These are phyloP conservation scores for Hamamelis virginiana DNA, from an alignment of 164 flowering plant genomes.

Conservation along the genomic window DNA sequence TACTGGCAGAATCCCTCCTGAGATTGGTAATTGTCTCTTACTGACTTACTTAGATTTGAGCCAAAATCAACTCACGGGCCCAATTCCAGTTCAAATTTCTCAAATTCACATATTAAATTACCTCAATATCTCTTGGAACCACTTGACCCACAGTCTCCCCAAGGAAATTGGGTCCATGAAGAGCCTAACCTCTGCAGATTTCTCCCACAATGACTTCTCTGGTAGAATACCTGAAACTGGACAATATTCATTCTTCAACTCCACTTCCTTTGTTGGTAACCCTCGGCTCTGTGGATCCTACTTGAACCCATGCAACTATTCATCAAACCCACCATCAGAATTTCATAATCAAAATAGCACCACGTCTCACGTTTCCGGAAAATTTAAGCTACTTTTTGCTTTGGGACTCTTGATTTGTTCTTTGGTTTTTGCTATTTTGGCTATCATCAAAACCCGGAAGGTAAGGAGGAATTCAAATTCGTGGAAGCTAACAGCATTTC, in stretches of 20 bases:
- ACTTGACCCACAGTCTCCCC: slow-evolving; percentile 47
- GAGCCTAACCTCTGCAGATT: slow-evolving; percentile 69
- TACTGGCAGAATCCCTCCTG: slow-evolving; percentile 52
- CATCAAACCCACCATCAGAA: slow-evolving; percentile 24
- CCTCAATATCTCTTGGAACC: slow-evolving; percentile 63
- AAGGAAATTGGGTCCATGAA: slow-evolving; percentile 52
- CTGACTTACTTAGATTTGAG: slow-evolving; percentile 64
- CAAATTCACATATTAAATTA: slow-evolving; percentile 56
- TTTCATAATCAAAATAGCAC: slow-evolving; percentile 11
- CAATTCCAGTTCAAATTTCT: slow-evolving; percentile 52
- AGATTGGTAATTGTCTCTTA: slow-evolving; percentile 41
- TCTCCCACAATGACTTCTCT: slow-evolving; percentile 65
- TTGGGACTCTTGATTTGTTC: slow-evolving; percentile 55
- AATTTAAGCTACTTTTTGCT: slow-evolving; percentile 57
- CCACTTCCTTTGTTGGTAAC: slow-evolving; percentile 60
- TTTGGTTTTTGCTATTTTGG: slow-evolving; percentile 40
- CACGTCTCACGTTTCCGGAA: slow-evolving; percentile 35
- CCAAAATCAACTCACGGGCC: slow-evolving; percentile 62
- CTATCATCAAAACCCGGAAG: slow-evolving; percentile 47
- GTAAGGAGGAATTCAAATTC: slow-evolving; percentile 25
- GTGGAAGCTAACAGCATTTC: slow-evolving; percentile 78
- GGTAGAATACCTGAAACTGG: slow-evolving; percentile 61
- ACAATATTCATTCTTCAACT: slow-evolving; percentile 53
- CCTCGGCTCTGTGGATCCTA: slow-evolving; percentile 54
- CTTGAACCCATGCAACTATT: slow-evolving; percentile 37